phyloP scores from a whole-genome alignment of 306 rosid genomes.

The Vachellia collinsii region DNA sequence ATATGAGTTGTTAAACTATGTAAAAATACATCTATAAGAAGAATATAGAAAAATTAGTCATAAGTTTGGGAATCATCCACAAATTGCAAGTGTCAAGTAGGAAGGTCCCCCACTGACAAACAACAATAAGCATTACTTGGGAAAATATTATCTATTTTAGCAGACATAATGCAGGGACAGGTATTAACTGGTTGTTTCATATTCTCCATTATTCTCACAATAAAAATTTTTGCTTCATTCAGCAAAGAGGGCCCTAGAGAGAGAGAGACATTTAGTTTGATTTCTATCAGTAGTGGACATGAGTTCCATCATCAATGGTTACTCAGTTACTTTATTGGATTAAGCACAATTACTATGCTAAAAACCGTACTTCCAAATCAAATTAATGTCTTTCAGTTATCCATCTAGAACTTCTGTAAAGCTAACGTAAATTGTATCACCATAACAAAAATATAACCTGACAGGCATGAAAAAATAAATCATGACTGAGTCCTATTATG shows the following conservation, averaged over 20 bases:
- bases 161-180: conserved; percentile 1
- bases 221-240: neutral
- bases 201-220: neutral
- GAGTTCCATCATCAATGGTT: neutral
- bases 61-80: conserved; percentile 14
- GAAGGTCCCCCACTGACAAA: conserved; percentile 23
- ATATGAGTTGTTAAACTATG: neutral
- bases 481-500: conserved; percentile 8
- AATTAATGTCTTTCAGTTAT: neutral
- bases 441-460: conserved; percentile 7
- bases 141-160: neutral
- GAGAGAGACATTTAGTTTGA: neutral
- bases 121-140: neutral
- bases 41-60: conserved; percentile 17
- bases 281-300: neutral
- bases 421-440: neutral
- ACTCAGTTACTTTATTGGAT: conserved; percentile 3
- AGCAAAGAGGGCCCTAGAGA: neutral
- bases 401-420: conserved; percentile 3
- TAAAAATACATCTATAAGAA: conserved; percentile 26
- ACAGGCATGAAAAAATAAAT: conserved; percentile 30
- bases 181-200: neutral
- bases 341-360: conserved; percentile 3
- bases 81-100: neutral
- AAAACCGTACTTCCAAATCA: conserved; percentile 5